Base-by-base conservation (phyloP, 164 flowering plant genomes). In the Aristolochia contorta region DNA sequence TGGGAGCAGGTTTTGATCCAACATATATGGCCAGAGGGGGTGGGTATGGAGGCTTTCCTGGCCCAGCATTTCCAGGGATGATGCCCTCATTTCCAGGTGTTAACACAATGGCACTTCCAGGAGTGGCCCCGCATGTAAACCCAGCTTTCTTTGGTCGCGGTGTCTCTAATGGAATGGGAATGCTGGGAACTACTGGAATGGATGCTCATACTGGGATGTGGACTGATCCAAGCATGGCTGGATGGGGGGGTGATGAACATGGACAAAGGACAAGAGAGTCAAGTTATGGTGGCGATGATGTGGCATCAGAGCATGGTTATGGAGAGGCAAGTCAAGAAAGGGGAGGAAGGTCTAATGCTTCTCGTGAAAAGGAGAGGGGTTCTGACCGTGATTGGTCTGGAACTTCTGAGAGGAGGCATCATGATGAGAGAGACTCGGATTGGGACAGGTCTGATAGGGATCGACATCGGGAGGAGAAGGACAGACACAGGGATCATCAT, bases 71-170 rank as follows among this genome's bases (percentile, higher is more conserved):
- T 66, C 84, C 84, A 12, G 87, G 87, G 43, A 85, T 85, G 91
- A 55, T 85, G 58, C 87, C 87, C 70, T 65, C 81, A 33, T 85
- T 74, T 79, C 87, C 78, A n/a, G 71, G 61, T 67, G 80, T 82
- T 56, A 82, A 82, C 59, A 55, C 84, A 0, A 75, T 82, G 71
- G 87, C 77, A 54, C 74, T 82, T 72, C 75, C 82, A 46, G 85
- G 87, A 46, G 91, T 85, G 50, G 84, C 91, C 15, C 91, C 87
- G 30, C 91, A 85, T 78, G 85, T 85, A 21, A 85, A 85, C 66
- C 91, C 91, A 22, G 91, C 87, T 46, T 85, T 85, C 67, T 85
- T 85, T 65, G 86, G 80, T 16, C 77, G 87, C 19, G 91, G 87
- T 52, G 72, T 85, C 77, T 52, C 76, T 59, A 81, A 78, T 69